Percentiles rank a stretch among this genome's conserved stretches.
These are phyloP conservation scores for Pyrenochaeta sp. DNA, from an alignment of 2,329 filamentous ascomycete genomes.

Conservation along the genomic window DNA sequence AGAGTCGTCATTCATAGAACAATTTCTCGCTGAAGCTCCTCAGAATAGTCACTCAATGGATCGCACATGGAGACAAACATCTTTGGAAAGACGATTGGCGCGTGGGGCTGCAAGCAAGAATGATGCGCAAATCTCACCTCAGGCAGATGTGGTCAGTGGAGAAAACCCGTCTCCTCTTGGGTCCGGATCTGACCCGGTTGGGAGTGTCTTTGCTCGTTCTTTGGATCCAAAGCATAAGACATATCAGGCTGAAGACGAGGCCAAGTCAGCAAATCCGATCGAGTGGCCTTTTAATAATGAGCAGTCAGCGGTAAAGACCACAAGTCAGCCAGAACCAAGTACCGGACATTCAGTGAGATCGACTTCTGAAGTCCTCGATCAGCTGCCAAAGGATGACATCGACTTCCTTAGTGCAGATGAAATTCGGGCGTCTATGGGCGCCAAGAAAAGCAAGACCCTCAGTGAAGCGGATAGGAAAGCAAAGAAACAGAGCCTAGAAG, in stretches of 20 bases:
- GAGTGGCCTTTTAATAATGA: constrained; percentile 1
- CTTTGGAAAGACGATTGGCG: constrained; percentile 19
- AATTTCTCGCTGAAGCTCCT: constrained; percentile 26
- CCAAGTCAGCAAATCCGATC: not conserved
- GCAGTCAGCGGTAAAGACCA: not conserved
- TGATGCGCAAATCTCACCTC: no score
- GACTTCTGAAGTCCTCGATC: constrained; percentile 38
- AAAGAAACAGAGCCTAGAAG: constrained; percentile 35
- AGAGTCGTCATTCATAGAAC: constrained; percentile 32
- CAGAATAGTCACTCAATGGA: not conserved
- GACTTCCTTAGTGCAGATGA: constrained; percentile 52
- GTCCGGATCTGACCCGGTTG: no score
- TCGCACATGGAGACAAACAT: constrained; percentile 36
- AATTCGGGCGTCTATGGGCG: constrained; percentile 54
- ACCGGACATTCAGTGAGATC: constrained; percentile 12
- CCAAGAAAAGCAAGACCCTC: constrained; percentile 17
- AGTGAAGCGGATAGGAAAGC: constrained; percentile 19
- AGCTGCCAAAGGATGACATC: constrained; percentile 48
- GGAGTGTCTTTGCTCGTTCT: no score
- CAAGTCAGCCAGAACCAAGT: not conserved
- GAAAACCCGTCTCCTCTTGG: no score
- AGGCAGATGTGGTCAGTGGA: no score
- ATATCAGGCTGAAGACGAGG: not conserved
- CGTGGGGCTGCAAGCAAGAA: no score
- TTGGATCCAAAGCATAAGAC: no score